These are phyloP conservation scores for Tricholoma matsutake DNA, from an alignment of 768 basidiomycete species.

Conservation along the genomic window DNA sequence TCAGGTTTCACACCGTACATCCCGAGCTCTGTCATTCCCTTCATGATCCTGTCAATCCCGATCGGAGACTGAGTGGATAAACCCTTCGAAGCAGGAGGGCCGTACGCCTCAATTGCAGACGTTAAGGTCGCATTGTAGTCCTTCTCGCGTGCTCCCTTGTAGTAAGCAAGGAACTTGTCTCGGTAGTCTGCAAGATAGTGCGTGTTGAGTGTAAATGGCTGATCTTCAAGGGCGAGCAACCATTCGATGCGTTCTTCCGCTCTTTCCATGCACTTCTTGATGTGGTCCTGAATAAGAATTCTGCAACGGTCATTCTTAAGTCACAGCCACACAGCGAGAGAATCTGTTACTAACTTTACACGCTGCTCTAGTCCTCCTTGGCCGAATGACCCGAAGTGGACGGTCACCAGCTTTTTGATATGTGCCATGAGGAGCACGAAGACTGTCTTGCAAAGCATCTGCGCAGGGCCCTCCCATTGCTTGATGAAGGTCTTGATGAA, in stretches of 20 bases:
- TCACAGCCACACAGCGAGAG: background rate
- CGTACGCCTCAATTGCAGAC: constrained; percentile 23
- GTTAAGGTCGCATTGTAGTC: constrained; percentile 24
- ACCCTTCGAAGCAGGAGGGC: background rate
- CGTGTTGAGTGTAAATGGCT: constrained; percentile 47
- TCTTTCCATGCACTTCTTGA: constrained; percentile 40
- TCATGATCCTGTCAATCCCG: constrained; percentile 26
- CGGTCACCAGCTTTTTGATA: constrained; percentile 38
- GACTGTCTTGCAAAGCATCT: constrained; percentile 41
- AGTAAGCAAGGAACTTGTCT: constrained; percentile 48
- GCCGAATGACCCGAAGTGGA: constrained; percentile 51
- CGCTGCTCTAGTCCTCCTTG: constrained; percentile 51
- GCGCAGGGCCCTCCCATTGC: constrained; percentile 49
- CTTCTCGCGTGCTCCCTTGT: constrained; percentile 40
- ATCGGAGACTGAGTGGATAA: too few relatives aligned
- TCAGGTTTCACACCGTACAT: constrained; percentile 33
- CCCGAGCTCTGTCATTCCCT: constrained; percentile 36
- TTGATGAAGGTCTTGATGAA: constrained; percentile 45
- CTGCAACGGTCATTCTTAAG: constrained; percentile 28
- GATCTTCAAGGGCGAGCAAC: constrained; percentile 42
- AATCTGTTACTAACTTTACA: constrained; percentile 30
- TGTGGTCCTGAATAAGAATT: constrained; percentile 46
- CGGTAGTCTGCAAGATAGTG: constrained; percentile 44
- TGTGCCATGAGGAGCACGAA: constrained; percentile 36
- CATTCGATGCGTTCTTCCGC: constrained; percentile 42